phyloP scores from a whole-genome alignment of 352 stramenopile species.

The Phytophthora syringae region DNA sequence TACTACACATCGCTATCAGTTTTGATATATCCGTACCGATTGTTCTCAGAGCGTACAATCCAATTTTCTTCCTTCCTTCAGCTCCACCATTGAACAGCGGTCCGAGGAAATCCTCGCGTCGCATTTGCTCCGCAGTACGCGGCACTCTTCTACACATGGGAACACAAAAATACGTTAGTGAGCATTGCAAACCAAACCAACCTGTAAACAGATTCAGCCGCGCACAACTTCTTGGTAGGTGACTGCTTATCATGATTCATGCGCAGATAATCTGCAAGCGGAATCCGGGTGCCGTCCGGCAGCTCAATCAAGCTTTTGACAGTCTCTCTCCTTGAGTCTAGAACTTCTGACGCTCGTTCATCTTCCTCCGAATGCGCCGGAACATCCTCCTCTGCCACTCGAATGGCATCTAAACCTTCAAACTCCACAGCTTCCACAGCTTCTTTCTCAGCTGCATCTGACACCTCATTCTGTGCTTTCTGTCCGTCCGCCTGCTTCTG shows the following conservation, averaged over 20 bases:
- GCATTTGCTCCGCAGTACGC: slow-evolving; percentile 58
- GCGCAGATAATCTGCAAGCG: slow-evolving; percentile 69
- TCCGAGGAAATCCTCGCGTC: slow-evolving; percentile 62
- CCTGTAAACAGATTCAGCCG: slow-evolving; percentile 17
- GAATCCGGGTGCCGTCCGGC: slow-evolving; percentile 60
- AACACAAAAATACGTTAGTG: slow-evolving; percentile 5
- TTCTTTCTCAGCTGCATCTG: slow-evolving; percentile 27
- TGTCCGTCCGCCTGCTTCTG: slow-evolving; percentile 39
- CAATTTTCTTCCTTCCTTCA: slow-evolving; percentile 62
- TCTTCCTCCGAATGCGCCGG: slow-evolving; percentile 34
- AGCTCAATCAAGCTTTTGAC: slow-evolving; percentile 67
- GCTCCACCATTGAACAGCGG: slow-evolving; percentile 68
- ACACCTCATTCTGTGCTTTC: background rate
- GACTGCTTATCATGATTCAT: slow-evolving; percentile 45
- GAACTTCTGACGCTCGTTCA: slow-evolving; percentile 33
- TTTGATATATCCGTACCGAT: slow-evolving; percentile 38
- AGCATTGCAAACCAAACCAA: background rate
- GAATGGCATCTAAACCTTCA: slow-evolving; percentile 37
- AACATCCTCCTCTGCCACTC: slow-evolving; percentile 30
- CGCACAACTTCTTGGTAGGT: slow-evolving; percentile 58
- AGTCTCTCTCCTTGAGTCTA: slow-evolving; percentile 38
- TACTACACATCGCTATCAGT: background rate
- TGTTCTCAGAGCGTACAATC: slow-evolving; percentile 54
- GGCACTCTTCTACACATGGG: slow-evolving; percentile 35
- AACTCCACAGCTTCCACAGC: slow-evolving; percentile 30